These are phyloP conservation scores for Eucalyptus globulus DNA, from an alignment of 345 rosid species.

Conservation along the genomic window DNA sequence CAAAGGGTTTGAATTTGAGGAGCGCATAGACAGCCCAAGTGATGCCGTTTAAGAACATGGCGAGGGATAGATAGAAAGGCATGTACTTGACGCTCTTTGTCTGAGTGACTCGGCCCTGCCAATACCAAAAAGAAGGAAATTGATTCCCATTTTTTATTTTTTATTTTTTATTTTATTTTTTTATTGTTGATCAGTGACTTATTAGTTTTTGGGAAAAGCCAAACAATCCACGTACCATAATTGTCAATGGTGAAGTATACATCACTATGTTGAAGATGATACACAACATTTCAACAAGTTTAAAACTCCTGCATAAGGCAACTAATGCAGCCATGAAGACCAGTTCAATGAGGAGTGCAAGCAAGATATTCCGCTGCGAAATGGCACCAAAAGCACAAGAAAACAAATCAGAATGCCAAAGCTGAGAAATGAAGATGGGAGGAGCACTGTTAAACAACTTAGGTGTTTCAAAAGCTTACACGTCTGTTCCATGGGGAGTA, in stretches of 20 bases:
- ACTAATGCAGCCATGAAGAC: constrained; percentile 26
- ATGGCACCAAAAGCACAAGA: not conserved
- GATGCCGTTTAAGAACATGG: constrained; percentile 35
- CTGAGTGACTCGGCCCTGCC: constrained; percentile 18
- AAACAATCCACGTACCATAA: constrained; percentile 24
- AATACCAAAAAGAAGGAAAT: not conserved
- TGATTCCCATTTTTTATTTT: not conserved
- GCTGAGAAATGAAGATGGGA: not conserved
- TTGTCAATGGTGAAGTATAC: constrained; percentile 60
- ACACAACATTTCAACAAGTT: constrained; percentile 21
- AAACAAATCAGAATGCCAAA: not conserved
- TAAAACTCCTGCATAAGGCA: constrained; percentile 11
- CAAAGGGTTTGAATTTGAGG: constrained; percentile 39
- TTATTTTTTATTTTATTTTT: not conserved
- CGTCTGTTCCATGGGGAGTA: constrained; percentile 13
- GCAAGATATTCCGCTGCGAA: constrained; percentile 7
- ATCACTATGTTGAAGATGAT: constrained; percentile 26
- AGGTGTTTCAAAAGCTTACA: constrained; percentile 2
- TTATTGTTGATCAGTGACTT: not conserved
- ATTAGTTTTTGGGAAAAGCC: no score
- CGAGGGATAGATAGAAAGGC: constrained; percentile 51
- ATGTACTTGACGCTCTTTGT: constrained; percentile 79
- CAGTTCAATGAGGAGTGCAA: constrained; percentile 19
- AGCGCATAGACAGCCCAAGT: constrained; percentile 44
- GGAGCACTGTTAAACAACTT: not conserved